These are phyloP conservation scores for Lasiosphaeria miniovina DNA, from an alignment of 495 filamentous ascomycete genomes.

Conservation along the genomic window DNA sequence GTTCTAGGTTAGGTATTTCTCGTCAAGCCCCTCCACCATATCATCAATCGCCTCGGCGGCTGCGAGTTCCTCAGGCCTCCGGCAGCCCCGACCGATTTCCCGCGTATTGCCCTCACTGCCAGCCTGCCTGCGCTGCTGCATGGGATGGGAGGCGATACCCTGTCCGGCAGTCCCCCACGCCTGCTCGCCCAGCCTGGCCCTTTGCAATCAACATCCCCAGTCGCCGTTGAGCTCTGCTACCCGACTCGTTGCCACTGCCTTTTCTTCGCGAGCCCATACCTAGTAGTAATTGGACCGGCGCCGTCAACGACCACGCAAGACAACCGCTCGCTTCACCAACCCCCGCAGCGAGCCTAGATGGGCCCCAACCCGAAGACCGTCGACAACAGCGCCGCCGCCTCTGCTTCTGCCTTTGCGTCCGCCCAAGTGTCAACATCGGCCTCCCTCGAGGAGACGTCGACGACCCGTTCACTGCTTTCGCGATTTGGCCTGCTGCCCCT, in stretches of 20 bases:
- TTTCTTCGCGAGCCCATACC: background rate
- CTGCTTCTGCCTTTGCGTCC: constrained; percentile 14
- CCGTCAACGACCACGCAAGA: constrained; percentile 13
- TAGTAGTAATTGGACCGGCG: background rate
- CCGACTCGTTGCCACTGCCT: no score
- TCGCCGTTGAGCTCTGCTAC: no score
- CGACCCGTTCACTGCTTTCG: constrained; percentile 42
- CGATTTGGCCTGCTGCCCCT: constrained; percentile 57
- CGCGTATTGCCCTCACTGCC: background rate
- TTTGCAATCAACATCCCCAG: constrained; percentile 5
- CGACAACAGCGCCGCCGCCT: constrained; percentile 32
- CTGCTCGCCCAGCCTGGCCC: constrained; percentile 1
- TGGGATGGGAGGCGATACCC: constrained; percentile 18
- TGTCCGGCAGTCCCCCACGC: constrained; percentile 17
- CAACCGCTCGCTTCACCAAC: constrained; percentile 9
- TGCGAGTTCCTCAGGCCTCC: background rate
- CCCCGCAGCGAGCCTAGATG: constrained; percentile 32
- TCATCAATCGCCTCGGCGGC: constrained; percentile 2
- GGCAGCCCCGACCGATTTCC: constrained; percentile 9
- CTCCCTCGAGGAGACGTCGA: constrained; percentile 33
- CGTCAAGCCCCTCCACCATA: constrained; percentile 6
- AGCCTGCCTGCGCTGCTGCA: constrained; percentile 1
- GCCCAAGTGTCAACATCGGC: constrained; percentile 20
- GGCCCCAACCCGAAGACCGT: constrained; percentile 32
- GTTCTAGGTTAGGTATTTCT: background rate